Base-by-base conservation (phyloP, 1,284 basidiomycete species). In the Leccinum fuscescens region DNA sequence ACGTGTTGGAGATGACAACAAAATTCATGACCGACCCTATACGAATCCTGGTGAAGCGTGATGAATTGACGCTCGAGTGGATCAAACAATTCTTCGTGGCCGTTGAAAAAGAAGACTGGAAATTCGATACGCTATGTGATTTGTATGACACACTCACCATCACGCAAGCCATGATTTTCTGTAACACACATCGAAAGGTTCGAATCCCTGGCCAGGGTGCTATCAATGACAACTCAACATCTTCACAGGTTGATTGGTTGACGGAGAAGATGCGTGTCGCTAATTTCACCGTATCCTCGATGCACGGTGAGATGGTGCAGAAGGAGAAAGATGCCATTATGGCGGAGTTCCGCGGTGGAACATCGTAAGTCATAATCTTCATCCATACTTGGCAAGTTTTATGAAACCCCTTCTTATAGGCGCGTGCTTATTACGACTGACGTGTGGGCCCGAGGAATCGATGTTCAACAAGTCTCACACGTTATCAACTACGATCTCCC, bases 21-120 rank as follows among this genome's bases (percentile, higher is more conserved):
- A 99, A 99, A 80, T 99, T 99, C 82, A 99, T 99, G 97, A 98
- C 94, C 54, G 96, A 99, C 75, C 95, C 94, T 22, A 93, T 99
- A 69, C 91, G 96, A 58, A 98, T 99, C 72, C 89, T 99, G 64
- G 97, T 99, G 76, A 98, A 99, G 82, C 95, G 96, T 88, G 97
- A 99, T 75, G 97, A 99, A 78, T 85, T 99, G 82, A 99, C 97
- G 54, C 83, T 99, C 58, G 97, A 99, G 76, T 96, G 97, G 24
- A 99, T 99, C 82, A 99, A 98, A 77, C 97, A 99, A 75, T 99
- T 99, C 84, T 99, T 98, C 78, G 95, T 99, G 50, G 96, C 96
- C 29, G 96, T 99, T 60, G 97, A 99, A 79, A 98, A 98, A 81
- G 97, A 99, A 77, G 97, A 99, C 72, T 99, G 96, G 96, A 99